Evolutionary conservation across 2,329 filamentous ascomycete genomes (phyloP), one percentile per base, ranked within the genome.

Genomic region (Fusarium sp.): DNA sequence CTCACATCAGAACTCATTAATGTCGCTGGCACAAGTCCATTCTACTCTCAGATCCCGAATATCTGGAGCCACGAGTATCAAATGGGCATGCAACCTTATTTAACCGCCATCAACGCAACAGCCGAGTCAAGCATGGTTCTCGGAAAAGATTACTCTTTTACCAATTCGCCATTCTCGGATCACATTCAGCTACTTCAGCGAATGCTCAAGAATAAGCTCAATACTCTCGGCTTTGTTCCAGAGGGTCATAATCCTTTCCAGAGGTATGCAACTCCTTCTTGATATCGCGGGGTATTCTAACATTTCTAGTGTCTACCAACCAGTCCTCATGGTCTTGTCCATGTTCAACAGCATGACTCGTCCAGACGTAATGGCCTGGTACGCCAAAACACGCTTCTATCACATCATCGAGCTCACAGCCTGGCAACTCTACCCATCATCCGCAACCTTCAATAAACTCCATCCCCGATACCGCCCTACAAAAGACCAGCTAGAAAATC

Each of bases 301-400:
- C 4, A 70, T 12, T 22, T 1, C 0, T 1, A 77, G 75, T 4
- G 65, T 77, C 4, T 80, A 80, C 9, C 78, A 80, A 42, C 72
- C 77, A 0, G 77, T 80, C 1, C 59, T 75, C 6, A 80, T 78
- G 73, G 77, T 80, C 2, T 60, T 81, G 3, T 75, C 79, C 25
- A 76, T 81, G 68, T 81, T 81, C 65, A 81, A 81, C 61, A 80
- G 79, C 68, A 75, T 81, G 54, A 80, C 79, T 0, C 70, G 80
- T 0, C 80, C 80, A 7, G 80, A 80, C 44, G 79, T 79, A 36
- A 81, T 81, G 72, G 75, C 77, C 2, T 80, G 78, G 78, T 81
- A 81, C 10, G 87, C 84, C 14, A 87, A 80, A 31, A 81, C 79
- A 4, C 73, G 79, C 9, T 80, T 80, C 66, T 80, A 67, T 50